Percentiles rank a stretch among this genome's conserved stretches.
Evolutionary conservation across 768 basidiomycete genomes (phyloP).

Genomic region (Leccinum barrowsii): DNA sequence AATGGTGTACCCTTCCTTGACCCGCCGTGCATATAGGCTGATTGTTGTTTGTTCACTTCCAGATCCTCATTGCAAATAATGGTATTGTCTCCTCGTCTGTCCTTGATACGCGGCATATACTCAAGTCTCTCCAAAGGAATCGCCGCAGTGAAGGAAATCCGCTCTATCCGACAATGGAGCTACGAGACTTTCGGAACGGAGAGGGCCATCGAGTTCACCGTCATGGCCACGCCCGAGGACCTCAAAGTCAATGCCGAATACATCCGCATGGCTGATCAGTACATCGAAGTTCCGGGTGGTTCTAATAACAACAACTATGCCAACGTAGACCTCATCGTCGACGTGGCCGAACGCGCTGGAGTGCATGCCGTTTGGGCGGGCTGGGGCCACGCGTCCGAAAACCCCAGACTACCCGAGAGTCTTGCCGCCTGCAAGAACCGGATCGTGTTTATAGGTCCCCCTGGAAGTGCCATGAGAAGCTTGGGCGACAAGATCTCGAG

Average conservation of each 20-base stretch:
- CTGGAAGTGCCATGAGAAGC: slow-evolving; percentile 98
- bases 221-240: slow-evolving; percentile 99
- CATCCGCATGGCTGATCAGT: slow-evolving; percentile 99
- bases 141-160: slow-evolving; percentile 98
- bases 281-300: slow-evolving; percentile 97
- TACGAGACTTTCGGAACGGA: slow-evolving; percentile 99
- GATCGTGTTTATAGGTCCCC: slow-evolving; percentile 98
- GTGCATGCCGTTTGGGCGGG: slow-evolving; percentile 99
- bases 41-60: not conserved
- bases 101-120: slow-evolving; percentile 15
- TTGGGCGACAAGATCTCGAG: slow-evolving; percentile 99
- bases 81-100: slow-evolving; percentile 42
- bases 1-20: not conserved
- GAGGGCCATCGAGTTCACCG: slow-evolving; percentile 95
- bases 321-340: slow-evolving; percentile 98
- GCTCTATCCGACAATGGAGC: slow-evolving; percentile 98
- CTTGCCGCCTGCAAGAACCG: slow-evolving; percentile 89
- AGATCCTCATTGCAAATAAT: slow-evolving; percentile 99
- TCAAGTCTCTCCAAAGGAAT: slow-evolving; percentile 60
- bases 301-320: slow-evolving; percentile 99
- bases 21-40: not conserved
- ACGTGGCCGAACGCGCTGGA: slow-evolving; percentile 93
- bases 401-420: slow-evolving; percentile 92
- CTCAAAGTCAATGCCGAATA: slow-evolving; percentile 99
- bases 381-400: slow-evolving; percentile 99